Percentiles rank a stretch among this genome's conserved stretches.
These are phyloP conservation scores for Alternaria alternata DNA, from an alignment of 2,329 filamentous ascomycete genomes.

Conservation along the genomic window DNA sequence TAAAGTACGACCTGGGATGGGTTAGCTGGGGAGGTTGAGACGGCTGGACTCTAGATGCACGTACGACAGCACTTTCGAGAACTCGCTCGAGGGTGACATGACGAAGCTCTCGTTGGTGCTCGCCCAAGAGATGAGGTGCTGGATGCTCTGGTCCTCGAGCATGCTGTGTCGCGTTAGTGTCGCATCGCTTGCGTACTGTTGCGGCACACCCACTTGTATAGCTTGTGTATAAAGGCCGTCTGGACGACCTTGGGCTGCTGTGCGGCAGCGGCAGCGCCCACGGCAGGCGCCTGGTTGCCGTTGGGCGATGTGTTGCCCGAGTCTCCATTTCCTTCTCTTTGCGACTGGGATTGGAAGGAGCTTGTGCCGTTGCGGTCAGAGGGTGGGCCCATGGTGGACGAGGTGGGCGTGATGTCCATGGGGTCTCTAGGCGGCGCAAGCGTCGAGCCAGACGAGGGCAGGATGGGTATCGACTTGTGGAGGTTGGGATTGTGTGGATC, in stretches of 20 bases:
- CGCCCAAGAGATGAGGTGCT: conserved; percentile 97
- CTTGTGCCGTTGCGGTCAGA: conserved; percentile 53
- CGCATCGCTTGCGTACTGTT: conserved; percentile 10
- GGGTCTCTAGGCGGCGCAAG: conserved; percentile 58
- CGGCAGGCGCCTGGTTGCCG: conserved; percentile 55
- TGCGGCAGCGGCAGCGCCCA: conserved; percentile 73
- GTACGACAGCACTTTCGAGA: conserved; percentile 97
- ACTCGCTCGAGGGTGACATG: conserved; percentile 96
- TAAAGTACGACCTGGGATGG: conserved; percentile 86
- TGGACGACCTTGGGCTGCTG: conserved; percentile 98
- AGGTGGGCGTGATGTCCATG: conserved; percentile 60
- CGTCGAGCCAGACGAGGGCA: conserved; percentile 57
- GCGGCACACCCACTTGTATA: conserved; percentile 80
- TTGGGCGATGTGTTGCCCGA: conserved; percentile 41
- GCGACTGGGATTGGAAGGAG: conserved; percentile 16
- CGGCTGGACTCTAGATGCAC: conserved; percentile 53
- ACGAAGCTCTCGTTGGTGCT: conserved; percentile 94
- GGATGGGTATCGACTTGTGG: conserved; percentile 62
- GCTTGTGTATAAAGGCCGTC: conserved; percentile 98
- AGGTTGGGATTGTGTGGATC: conserved; percentile 53
- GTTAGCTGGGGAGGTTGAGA: conserved; percentile 39
- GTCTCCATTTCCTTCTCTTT: conserved; percentile 38
- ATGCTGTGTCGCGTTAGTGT: conserved; percentile 69
- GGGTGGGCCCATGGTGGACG: conserved; percentile 59
- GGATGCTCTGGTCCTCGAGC: conserved; percentile 92